These are phyloP conservation scores for Xanthoconium stramineum DNA, from an alignment of 768 basidiomycete species.

Conservation along the genomic window DNA sequence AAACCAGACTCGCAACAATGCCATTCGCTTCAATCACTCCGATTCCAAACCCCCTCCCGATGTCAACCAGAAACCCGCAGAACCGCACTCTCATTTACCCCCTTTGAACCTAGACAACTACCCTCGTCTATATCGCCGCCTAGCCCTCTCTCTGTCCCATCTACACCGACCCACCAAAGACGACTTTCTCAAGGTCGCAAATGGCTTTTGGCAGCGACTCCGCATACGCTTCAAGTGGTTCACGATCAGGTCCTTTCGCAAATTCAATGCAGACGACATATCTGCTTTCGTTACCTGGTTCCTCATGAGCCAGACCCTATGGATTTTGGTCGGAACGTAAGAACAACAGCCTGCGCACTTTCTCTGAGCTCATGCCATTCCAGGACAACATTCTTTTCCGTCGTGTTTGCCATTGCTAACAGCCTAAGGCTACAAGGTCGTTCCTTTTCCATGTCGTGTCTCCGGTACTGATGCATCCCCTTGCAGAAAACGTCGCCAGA, in stretches of 20 bases:
- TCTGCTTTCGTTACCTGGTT: conserved; percentile 97
- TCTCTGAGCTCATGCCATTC: conserved; percentile 2
- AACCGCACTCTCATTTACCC: conserved; percentile 15
- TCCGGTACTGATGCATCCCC: conserved; percentile 6
- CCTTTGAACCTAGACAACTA: conserved; percentile 62
- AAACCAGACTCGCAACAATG: conserved; percentile 8
- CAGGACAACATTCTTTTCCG: conserved; percentile 94
- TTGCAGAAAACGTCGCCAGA: conserved; percentile 75
- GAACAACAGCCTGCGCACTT: not conserved
- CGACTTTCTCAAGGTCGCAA: conserved; percentile 83
- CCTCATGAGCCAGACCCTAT: conserved; percentile 90
- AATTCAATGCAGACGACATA: conserved; percentile 95
- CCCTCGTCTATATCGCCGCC: conserved; percentile 74
- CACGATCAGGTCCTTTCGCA: conserved; percentile 89
- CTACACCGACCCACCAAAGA: conserved; percentile 80
- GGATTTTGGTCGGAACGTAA: conserved; percentile 85
- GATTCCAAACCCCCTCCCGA: conserved; percentile 5
- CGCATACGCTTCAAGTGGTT: conserved; percentile 97
- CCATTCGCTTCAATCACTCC: conserved; percentile 15
- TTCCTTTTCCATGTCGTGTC: conserved; percentile 8
- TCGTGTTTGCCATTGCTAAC: conserved; percentile 85
- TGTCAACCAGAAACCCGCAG: conserved; percentile 7
- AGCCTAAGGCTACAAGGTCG: conserved; percentile 81
- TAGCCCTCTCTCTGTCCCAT: conserved; percentile 75
- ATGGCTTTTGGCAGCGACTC: conserved; percentile 85